phyloP scores from a whole-genome alignment of 2,329 filamentous ascomycete genomes.

The Sclerotinia spermophila region DNA sequence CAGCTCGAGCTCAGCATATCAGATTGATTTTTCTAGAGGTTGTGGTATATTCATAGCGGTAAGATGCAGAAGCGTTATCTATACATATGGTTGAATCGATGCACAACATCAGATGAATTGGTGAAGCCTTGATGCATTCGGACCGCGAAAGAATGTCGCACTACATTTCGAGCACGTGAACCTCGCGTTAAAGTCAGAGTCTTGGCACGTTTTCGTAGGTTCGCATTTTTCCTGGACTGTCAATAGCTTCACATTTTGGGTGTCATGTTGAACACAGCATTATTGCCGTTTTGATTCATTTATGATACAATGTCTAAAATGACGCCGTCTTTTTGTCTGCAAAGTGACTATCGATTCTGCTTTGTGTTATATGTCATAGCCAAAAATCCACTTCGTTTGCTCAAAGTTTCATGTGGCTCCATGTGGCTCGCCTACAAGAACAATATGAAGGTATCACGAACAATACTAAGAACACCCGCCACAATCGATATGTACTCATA shows the following conservation, averaged over 20 bases:
- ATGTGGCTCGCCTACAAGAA: constrained; percentile 16
- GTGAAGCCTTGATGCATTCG: not conserved
- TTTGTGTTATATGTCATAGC: constrained; percentile 26
- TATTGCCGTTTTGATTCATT: not conserved
- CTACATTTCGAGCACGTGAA: not conserved
- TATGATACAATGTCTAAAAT: not conserved
- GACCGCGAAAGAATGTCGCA: not conserved
- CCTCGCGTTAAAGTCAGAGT: not conserved
- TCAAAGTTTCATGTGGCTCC: constrained; percentile 3
- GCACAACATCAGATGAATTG: not conserved
- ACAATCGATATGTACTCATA: constrained; percentile 7
- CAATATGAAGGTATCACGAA: constrained; percentile 16
- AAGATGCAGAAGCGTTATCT: not conserved
- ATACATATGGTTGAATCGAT: not conserved
- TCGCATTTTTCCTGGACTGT: not conserved
- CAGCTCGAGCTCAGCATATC: not conserved
- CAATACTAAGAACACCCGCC: constrained; percentile 14
- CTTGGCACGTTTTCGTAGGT: not conserved
- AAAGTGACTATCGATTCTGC: constrained; percentile 41
- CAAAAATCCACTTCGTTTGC: not conserved
- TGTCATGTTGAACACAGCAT: not conserved
- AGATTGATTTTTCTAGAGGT: not conserved
- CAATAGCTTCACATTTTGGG: not conserved
- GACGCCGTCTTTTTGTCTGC: constrained; percentile 38
- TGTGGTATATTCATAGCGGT: not conserved